These are phyloP conservation scores for Rosa rugosa DNA, from an alignment of 306 rosid species.

Conservation along the genomic window DNA sequence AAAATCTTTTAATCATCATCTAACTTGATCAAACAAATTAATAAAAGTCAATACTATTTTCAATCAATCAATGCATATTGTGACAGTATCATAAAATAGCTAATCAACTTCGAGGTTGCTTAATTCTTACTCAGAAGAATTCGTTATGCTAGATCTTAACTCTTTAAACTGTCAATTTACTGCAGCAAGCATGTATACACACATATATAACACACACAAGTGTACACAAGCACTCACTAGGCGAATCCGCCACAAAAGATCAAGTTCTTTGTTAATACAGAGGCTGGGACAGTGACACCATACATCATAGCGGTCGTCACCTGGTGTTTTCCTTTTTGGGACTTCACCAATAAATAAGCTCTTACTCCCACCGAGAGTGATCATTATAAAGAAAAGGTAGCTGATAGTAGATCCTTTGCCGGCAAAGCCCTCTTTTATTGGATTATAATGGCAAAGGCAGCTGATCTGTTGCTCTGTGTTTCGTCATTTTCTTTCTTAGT, in stretches of 20 bases:
- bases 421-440: not conserved
- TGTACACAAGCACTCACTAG: not conserved
- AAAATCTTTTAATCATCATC: not conserved
- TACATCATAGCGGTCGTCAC: not conserved
- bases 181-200: not conserved
- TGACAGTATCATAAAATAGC: not conserved
- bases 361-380: not conserved
- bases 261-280: slow-evolving; percentile 4
- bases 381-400: not conserved
- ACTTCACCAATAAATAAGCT: not conserved
- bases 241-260: slow-evolving; percentile 12
- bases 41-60: too few species aligned
- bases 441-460: not conserved
- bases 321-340: not conserved
- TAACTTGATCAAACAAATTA: not conserved
- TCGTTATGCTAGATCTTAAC: not conserved
- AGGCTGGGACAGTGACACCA: slow-evolving; percentile 6
- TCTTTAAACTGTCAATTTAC: not conserved
- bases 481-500: not conserved
- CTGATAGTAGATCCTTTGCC: not conserved
- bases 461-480: not conserved
- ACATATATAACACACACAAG: not conserved
- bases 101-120: not conserved
- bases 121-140: not conserved
- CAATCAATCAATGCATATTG: not conserved